A percentile compares a stretch with the other conserved stretches of the same genome.
These are phyloP conservation scores for Podospora comata DNA, from an alignment of 495 filamentous ascomycete genomes.

Conservation along the genomic window DNA sequence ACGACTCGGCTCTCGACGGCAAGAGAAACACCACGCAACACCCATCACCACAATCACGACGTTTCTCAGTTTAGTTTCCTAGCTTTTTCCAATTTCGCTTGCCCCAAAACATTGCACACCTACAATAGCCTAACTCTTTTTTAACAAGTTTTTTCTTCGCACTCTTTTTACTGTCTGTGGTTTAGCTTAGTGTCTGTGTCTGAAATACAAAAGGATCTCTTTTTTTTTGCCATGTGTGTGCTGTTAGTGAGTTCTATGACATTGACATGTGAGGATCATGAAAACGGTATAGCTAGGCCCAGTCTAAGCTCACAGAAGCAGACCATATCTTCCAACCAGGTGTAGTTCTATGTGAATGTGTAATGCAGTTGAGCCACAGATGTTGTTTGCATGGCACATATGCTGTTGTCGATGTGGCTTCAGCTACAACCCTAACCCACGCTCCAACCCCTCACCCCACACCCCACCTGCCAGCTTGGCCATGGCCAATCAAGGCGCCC, in stretches of 20 bases:
- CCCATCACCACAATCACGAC: constrained; percentile 4
- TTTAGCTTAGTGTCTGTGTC: constrained; percentile 25
- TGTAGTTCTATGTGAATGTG: too few relatives aligned
- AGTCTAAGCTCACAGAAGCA: too few relatives aligned
- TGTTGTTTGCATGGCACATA: too few relatives aligned
- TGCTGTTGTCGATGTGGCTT: not conserved
- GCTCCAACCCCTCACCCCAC: not conserved
- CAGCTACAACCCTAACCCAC: not conserved
- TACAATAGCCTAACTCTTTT: constrained; percentile 11
- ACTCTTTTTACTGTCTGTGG: constrained; percentile 9
- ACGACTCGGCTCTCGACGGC: not conserved
- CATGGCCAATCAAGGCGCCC: not conserved
- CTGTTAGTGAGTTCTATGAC: too few relatives aligned
- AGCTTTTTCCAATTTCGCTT: constrained; percentile 4
- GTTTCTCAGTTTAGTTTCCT: constrained; percentile 17
- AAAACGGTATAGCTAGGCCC: too few relatives aligned
- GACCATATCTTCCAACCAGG: too few relatives aligned
- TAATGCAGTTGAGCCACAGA: too few relatives aligned
- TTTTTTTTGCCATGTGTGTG: constrained; percentile 1
- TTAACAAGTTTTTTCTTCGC: constrained; percentile 3
- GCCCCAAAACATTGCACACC: not conserved
- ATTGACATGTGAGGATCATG: too few relatives aligned
- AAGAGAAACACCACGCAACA: constrained; percentile 8
- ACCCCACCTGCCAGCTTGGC: not conserved
- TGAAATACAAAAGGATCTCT: constrained; percentile 21